Conservation (phyloP, 2,329 filamentous ascomycete species). For the Pyrenochaeta sp. region DNA sequence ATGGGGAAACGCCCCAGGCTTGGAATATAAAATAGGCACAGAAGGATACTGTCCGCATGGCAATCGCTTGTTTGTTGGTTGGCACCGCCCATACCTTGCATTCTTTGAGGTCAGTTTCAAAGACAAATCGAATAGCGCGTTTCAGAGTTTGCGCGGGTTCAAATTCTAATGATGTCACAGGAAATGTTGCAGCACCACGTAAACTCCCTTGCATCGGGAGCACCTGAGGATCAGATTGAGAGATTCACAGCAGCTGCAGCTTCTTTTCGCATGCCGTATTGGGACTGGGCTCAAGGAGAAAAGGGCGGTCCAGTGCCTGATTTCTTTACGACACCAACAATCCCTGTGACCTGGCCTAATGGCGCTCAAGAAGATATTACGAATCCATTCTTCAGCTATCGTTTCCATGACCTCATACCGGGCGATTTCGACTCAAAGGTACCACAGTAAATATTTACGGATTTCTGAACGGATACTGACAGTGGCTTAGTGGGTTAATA, state of each 20-base stretch:
- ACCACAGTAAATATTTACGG: background rate
- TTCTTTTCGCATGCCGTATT: constrained; percentile 44
- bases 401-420: constrained; percentile 32
- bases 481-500: constrained; percentile 27
- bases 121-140: no score
- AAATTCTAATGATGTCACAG: no score
- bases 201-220: constrained; percentile 21
- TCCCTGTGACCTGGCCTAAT: constrained; percentile 23
- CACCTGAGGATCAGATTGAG: constrained; percentile 20
- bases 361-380: constrained; percentile 21
- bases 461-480: background rate
- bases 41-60: constrained; percentile 78
- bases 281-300: constrained; percentile 42
- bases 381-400: constrained; percentile 41
- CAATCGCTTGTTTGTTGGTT: constrained; percentile 79
- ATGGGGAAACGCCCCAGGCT: constrained; percentile 39
- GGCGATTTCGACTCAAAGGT: constrained; percentile 37
- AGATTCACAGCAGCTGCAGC: constrained; percentile 35
- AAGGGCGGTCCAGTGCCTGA: constrained; percentile 30
- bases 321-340: constrained; percentile 26
- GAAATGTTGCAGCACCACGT: constrained; percentile 40
- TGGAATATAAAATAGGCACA: constrained; percentile 40
- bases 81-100: constrained; percentile 82
- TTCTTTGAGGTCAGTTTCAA: constrained; percentile 61
- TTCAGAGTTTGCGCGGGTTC: no score